Conservation (phyloP, 306 rosid species). For the Prunus armeniaca region DNA sequence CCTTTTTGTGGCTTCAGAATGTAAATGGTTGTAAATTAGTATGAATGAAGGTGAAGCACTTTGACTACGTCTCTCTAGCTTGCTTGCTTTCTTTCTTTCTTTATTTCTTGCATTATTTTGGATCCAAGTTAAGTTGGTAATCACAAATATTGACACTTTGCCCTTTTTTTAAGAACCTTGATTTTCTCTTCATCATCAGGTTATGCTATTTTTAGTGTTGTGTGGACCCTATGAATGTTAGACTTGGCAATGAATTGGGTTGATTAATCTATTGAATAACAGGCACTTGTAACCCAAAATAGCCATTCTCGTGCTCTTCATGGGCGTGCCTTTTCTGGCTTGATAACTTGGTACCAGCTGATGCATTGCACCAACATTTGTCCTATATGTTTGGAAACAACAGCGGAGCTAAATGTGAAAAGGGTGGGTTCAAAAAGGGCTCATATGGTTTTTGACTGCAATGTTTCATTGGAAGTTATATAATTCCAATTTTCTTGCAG, state of each 20-base stretch:
- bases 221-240: background rate
- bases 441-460: background rate
- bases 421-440: background rate
- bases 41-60: background rate
- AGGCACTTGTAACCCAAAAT: background rate
- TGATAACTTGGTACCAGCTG: background rate
- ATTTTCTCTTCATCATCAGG: background rate
- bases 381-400: background rate
- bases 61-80: background rate
- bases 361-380: background rate
- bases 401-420: background rate
- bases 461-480: background rate
- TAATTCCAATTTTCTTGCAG: background rate
- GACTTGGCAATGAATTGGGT: background rate
- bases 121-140: background rate
- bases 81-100: background rate
- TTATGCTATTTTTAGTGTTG: background rate
- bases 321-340: background rate
- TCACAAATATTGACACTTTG: background rate
- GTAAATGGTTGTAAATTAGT: slow-evolving; percentile 12
- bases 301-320: background rate
- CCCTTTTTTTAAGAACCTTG: background rate
- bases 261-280: background rate
- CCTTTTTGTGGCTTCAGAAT: slow-evolving; percentile 5
- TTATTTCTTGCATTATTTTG: background rate